Conservation (phyloP, 495 filamentous ascomycete genomes). For the Neurospora africana region DNA sequence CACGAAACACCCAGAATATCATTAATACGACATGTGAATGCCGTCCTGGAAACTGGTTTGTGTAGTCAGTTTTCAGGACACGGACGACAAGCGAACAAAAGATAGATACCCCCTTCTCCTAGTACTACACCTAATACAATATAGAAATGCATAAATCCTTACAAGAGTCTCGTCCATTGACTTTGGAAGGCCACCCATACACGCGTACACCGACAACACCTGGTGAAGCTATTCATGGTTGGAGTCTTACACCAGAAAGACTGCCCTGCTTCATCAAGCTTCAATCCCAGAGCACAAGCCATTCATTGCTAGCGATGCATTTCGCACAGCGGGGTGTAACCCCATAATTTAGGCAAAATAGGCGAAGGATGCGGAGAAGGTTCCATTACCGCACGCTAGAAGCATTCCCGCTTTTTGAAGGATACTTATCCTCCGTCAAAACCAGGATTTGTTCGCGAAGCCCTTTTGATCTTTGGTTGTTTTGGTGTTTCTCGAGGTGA, state of each 20-base stretch:
- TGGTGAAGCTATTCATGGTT: not conserved
- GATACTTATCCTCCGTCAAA: not conserved
- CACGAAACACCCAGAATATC: not conserved
- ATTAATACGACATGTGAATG: not conserved
- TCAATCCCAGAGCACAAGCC: not conserved
- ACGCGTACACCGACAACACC: not conserved
- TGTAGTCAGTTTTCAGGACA: not conserved
- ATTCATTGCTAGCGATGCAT: not conserved
- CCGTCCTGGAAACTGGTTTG: not conserved
- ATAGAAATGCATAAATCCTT: not conserved
- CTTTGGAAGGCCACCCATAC: not conserved
- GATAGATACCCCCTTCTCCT: not conserved
- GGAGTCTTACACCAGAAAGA: not conserved
- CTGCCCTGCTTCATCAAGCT: not conserved
- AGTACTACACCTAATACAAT: not conserved
- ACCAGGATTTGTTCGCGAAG: not conserved
- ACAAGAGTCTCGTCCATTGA: not conserved
- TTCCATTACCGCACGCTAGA: not conserved
- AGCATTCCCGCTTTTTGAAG: not conserved
- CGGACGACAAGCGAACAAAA: not conserved
- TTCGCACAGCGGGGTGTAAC: not conserved
- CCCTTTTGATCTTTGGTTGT: no score
- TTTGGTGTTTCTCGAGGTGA: not conserved
- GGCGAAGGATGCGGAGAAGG: not conserved
- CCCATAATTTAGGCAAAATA: not conserved